phyloP scores from a whole-genome alignment of 345 rosid genomes.

The Sapria himalayana region DNA sequence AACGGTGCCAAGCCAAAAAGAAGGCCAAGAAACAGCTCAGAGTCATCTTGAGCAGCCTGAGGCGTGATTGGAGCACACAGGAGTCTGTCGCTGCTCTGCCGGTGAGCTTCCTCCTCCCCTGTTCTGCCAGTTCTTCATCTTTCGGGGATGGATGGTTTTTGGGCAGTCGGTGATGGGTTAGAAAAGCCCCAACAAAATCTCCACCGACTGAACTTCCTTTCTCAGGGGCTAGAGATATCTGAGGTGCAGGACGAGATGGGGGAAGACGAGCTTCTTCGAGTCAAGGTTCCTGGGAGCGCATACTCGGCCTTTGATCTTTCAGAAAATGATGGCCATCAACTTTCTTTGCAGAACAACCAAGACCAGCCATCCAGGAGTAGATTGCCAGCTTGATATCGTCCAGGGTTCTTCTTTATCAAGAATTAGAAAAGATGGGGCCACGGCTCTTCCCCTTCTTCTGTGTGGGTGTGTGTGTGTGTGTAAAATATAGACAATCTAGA shows the following conservation, averaged over 20 bases:
- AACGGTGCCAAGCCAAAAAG: constrained; percentile 28
- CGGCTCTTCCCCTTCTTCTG: too few species aligned
- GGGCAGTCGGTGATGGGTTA: not conserved
- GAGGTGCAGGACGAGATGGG: constrained; percentile 10
- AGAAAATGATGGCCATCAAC: too few species aligned
- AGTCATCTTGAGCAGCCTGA: constrained; percentile 20
- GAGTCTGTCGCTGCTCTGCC: constrained; percentile 9
- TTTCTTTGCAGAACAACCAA: too few species aligned
- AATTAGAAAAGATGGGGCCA: too few species aligned
- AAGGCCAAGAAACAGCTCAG: constrained; percentile 47
- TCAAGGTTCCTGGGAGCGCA: constrained; percentile 79
- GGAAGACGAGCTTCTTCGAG: constrained; percentile 51
- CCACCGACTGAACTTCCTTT: constrained; percentile 1
- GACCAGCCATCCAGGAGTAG: too few species aligned
- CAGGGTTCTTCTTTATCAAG: too few species aligned
- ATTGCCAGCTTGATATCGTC: too few species aligned
- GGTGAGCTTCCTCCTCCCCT: constrained; percentile 22
- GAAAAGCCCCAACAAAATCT: not conserved
- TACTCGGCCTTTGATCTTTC: too few species aligned
- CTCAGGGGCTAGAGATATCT: constrained; percentile 20
- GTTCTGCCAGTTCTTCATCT: not conserved
- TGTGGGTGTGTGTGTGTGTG: too few species aligned
- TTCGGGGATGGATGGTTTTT: not conserved
- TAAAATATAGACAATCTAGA: too few species aligned
- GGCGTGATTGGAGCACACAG: constrained; percentile 11